A percentile compares a stretch with the other conserved stretches of the same genome.
phyloP scores from a whole-genome alignment of 331 rosid genomes.

The Telfairia occidentalis region DNA sequence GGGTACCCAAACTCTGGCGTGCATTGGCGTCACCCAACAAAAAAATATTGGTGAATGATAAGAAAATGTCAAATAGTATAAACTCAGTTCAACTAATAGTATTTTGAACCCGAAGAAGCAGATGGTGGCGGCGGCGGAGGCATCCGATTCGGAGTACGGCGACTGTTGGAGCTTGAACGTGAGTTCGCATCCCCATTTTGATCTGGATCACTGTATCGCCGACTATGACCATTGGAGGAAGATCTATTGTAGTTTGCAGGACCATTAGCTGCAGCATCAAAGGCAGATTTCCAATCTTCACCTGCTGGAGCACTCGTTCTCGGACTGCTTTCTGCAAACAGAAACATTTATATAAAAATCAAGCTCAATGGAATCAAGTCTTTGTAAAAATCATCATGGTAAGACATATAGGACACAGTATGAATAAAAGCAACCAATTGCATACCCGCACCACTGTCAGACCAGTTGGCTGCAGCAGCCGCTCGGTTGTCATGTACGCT shows the following conservation, averaged over 20 bases:
- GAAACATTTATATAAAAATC: background rate
- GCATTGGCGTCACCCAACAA: slow-evolving; percentile 39
- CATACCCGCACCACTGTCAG: slow-evolving; percentile 51
- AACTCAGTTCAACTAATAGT: slow-evolving; percentile 25
- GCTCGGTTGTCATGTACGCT: slow-evolving; percentile 92
- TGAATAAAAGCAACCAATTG: background rate
- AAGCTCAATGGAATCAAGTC: background rate
- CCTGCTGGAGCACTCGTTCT: slow-evolving; percentile 44
- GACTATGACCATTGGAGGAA: slow-evolving; percentile 72
- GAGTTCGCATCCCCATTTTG: slow-evolving; percentile 36
- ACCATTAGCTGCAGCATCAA: slow-evolving; percentile 88
- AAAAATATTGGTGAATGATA: slow-evolving; percentile 39
- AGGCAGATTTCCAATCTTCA: slow-evolving; percentile 96
- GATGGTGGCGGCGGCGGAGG: slow-evolving; percentile 82
- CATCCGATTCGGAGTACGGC: slow-evolving; percentile 79
- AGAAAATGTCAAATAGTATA: slow-evolving; percentile 21
- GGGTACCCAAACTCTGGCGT: background rate
- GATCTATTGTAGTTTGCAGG: slow-evolving; percentile 28
- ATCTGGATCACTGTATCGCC: slow-evolving; percentile 82
- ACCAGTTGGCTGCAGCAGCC: slow-evolving; percentile 75
- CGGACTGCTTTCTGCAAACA: slow-evolving; percentile 60
- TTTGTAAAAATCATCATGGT: background rate
- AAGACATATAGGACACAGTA: background rate
- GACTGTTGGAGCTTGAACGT: slow-evolving; percentile 63
- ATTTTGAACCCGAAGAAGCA: slow-evolving; percentile 62